Percentiles rank a stretch among this genome's conserved stretches.
These are phyloP conservation scores for Ceratobasidium sp. DNA, from an alignment of 1,284 basidiomycete genomes.

Conservation along the genomic window DNA sequence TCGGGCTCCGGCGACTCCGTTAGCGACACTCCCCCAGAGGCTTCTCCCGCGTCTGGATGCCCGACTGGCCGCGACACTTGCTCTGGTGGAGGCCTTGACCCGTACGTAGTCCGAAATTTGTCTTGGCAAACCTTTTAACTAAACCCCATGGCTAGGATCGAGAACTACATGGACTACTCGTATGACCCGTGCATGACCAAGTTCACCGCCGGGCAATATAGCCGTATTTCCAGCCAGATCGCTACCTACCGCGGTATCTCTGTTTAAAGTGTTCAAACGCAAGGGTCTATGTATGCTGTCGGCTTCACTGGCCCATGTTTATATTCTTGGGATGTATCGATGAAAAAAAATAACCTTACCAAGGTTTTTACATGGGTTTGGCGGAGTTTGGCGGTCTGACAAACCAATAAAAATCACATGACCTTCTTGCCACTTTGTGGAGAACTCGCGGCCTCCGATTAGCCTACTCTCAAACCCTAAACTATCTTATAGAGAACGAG, in stretches of 20 bases:
- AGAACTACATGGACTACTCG: slow-evolving; percentile 47
- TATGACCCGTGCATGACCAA: slow-evolving; percentile 51
- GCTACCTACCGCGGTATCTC: slow-evolving; percentile 59
- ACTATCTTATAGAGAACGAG: too few relatives aligned
- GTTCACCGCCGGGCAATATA: slow-evolving; percentile 62
- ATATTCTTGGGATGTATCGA: not conserved
- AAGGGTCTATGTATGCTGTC: not conserved
- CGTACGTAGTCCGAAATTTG: slow-evolving; percentile 18
- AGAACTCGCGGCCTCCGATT: too few relatives aligned
- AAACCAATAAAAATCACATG: too few relatives aligned
- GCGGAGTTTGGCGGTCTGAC: too few relatives aligned
- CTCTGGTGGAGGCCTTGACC: slow-evolving; percentile 47
- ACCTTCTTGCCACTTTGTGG: too few relatives aligned
- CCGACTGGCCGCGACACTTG: slow-evolving; percentile 50
- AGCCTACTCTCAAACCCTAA: too few relatives aligned
- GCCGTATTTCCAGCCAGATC: slow-evolving; percentile 59
- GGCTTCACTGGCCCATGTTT: not conserved
- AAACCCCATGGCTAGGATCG: slow-evolving; percentile 6
- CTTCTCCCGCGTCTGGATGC: slow-evolving; percentile 46
- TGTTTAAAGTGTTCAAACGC: slow-evolving; percentile 45
- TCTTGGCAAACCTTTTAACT: not conserved
- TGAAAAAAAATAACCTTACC: not conserved
- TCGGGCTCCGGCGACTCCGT: slow-evolving; percentile 62
- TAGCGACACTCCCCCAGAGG: slow-evolving; percentile 58
- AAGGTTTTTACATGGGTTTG: too few relatives aligned